A percentile compares a stretch with the other conserved stretches of the same genome.
phyloP scores from a whole-genome alignment of 306 rosid species.

The Acacia confusa region DNA sequence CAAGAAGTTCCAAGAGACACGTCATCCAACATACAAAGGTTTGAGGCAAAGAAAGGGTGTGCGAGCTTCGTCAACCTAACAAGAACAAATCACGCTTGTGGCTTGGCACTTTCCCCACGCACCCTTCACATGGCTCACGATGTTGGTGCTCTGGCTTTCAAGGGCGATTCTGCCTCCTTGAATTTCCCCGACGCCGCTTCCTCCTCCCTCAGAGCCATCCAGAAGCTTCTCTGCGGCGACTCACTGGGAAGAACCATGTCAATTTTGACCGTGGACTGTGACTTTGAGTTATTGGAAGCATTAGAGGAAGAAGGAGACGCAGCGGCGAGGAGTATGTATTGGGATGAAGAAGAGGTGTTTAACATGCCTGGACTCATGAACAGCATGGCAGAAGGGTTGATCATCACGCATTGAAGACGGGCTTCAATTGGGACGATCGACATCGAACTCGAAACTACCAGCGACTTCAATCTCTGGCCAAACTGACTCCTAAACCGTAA shows the following conservation, averaged over 20 bases:
- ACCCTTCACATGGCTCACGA: constrained; percentile 50
- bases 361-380: constrained; percentile 42
- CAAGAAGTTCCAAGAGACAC: constrained; percentile 64
- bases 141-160: neutral
- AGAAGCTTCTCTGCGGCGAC: neutral
- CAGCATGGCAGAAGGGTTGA: constrained; percentile 51
- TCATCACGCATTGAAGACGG: constrained; percentile 41
- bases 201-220: constrained; percentile 31
- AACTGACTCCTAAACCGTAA: neutral
- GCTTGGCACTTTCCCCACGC: neutral
- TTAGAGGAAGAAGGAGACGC: neutral
- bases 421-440: constrained; percentile 44
- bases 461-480: constrained; percentile 42
- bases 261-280: neutral
- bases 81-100: constrained; percentile 58
- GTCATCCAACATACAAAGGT: constrained; percentile 72
- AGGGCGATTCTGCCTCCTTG: neutral
- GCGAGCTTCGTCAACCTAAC: constrained; percentile 61
- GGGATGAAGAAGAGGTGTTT: constrained; percentile 52
- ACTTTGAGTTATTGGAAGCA: neutral
- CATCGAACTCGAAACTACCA: constrained; percentile 21
- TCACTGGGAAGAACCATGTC: neutral
- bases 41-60: constrained; percentile 75
- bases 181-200: neutral
- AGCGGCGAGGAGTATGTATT: constrained; percentile 19